Percentiles rank a stretch among this genome's conserved stretches.
Evolutionary conservation across 1,139 yeast species (phyloP).

Genomic region (Meyerozyma sp.): DNA sequence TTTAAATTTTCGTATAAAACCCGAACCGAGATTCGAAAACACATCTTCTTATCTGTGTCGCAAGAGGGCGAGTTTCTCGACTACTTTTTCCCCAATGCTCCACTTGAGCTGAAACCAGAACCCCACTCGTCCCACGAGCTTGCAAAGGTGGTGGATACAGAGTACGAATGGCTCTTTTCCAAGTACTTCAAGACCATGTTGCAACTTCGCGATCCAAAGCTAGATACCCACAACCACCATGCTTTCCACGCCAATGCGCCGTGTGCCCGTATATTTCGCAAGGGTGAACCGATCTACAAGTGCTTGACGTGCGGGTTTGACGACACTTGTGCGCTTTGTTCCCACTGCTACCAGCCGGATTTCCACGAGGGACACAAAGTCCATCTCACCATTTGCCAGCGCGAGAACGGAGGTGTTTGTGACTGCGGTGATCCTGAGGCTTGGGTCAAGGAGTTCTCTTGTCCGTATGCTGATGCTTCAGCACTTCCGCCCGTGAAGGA

Average conservation of each 20-base stretch:
- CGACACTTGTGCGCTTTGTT: slow-evolving; percentile 83
- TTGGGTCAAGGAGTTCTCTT: slow-evolving; percentile 38
- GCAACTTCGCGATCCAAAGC: slow-evolving; percentile 16
- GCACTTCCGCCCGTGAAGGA: slow-evolving; percentile 7
- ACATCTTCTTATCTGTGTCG: slow-evolving; percentile 48
- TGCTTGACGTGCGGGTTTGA: slow-evolving; percentile 82
- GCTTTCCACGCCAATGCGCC: slow-evolving; percentile 64
- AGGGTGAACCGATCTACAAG: slow-evolving; percentile 85
- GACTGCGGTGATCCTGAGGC: slow-evolving; percentile 66
- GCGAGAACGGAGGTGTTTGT: slow-evolving; percentile 86
- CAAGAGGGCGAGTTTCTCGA: slow-evolving; percentile 43
- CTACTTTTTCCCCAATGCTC: slow-evolving; percentile 45
- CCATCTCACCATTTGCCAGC: slow-evolving; percentile 63
- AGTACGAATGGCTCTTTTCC: slow-evolving; percentile 33
- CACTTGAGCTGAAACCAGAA: slow-evolving; percentile 7
- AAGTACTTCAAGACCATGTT: slow-evolving; percentile 23
- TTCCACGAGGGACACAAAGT: slow-evolving; percentile 75
- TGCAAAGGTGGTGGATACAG: slow-evolving; percentile 21
- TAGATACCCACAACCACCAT: slow-evolving; percentile 26
- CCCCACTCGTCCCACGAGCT: slow-evolving; percentile 6
- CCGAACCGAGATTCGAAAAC: slow-evolving; percentile 40
- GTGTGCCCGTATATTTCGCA: slow-evolving; percentile 68
- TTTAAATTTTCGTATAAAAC: slow-evolving; percentile 31
- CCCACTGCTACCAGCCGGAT: slow-evolving; percentile 66
- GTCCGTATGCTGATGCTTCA: slow-evolving; percentile 22